Evolutionary conservation across 768 basidiomycete species (phyloP).

Genomic region (Chalciporus piperatus): DNA sequence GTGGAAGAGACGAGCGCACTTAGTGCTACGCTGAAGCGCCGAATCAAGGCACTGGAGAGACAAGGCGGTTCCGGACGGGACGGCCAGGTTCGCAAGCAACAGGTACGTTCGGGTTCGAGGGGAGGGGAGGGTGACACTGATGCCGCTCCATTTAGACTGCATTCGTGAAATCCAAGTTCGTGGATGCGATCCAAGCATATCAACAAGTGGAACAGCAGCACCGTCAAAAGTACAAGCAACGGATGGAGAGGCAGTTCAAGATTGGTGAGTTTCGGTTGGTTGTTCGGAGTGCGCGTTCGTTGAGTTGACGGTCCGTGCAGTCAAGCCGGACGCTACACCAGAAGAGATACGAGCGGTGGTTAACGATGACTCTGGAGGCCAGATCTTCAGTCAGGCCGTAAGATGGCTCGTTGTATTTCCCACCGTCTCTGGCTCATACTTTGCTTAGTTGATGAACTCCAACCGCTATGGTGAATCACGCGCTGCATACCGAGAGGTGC

Average conservation of each 20-base stretch:
- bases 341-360: constrained; percentile 88
- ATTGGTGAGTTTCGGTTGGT: constrained; percentile 52
- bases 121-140: too few species aligned
- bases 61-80: constrained; percentile 64
- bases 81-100: constrained; percentile 73
- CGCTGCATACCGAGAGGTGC: constrained; percentile 94
- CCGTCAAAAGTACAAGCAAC: constrained; percentile 72
- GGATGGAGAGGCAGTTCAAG: constrained; percentile 83
- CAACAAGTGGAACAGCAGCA: constrained; percentile 81
- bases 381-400: constrained; percentile 90
- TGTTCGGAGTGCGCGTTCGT: not conserved
- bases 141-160: constrained; percentile 41
- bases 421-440: constrained; percentile 1
- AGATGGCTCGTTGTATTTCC: constrained; percentile 8
- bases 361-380: constrained; percentile 74
- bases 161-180: constrained; percentile 71
- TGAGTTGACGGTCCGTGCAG: constrained; percentile 34
- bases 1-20: constrained; percentile 70
- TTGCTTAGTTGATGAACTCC: constrained; percentile 75
- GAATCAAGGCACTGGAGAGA: constrained; percentile 69
- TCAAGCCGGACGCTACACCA: constrained; percentile 89
- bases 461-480: constrained; percentile 89
- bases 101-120: constrained; percentile 41
- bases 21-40: constrained; percentile 64
- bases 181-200: constrained; percentile 83